phyloP scores from a whole-genome alignment of 257 asterid species.

The Thymus mandschuricus region DNA sequence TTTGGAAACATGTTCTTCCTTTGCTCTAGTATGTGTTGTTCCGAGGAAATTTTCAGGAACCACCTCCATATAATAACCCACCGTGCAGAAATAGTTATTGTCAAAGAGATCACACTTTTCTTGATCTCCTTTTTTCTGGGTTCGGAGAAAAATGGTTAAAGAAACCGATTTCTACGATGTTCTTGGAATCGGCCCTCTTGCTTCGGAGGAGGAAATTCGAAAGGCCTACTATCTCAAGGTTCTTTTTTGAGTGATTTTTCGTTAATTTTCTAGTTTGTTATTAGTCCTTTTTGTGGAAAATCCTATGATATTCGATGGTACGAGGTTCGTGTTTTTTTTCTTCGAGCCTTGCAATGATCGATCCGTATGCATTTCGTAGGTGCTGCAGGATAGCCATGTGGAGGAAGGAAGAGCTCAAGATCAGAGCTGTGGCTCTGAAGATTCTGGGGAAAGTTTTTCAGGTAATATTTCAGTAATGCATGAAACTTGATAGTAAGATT shows the following conservation, averaged over 20 bases:
- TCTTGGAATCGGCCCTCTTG: conserved; percentile 69
- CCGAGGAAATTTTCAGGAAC: no score
- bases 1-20: no score
- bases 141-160: conserved; percentile 61
- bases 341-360: neutral
- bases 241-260: neutral
- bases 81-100: no score
- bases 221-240: conserved; percentile 95
- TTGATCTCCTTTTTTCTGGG: neutral
- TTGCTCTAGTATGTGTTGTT: no score
- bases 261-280: neutral
- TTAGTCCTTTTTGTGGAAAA: conserved; percentile 37
- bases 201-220: conserved; percentile 80
- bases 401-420: conserved; percentile 65
- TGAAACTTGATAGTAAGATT: neutral
- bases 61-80: no score
- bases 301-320: neutral
- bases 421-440: conserved; percentile 70
- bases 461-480: conserved; percentile 28
- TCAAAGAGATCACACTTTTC: conserved; percentile 39
- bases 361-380: conserved; percentile 46
- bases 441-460: conserved; percentile 74
- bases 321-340: neutral
- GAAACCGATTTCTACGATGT: conserved; percentile 85
- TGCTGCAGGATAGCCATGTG: conserved; percentile 64